Percentiles rank a stretch among this genome's conserved stretches.
Conservation (phyloP, 331 rosid species). For the Quercus lobata region DNA sequence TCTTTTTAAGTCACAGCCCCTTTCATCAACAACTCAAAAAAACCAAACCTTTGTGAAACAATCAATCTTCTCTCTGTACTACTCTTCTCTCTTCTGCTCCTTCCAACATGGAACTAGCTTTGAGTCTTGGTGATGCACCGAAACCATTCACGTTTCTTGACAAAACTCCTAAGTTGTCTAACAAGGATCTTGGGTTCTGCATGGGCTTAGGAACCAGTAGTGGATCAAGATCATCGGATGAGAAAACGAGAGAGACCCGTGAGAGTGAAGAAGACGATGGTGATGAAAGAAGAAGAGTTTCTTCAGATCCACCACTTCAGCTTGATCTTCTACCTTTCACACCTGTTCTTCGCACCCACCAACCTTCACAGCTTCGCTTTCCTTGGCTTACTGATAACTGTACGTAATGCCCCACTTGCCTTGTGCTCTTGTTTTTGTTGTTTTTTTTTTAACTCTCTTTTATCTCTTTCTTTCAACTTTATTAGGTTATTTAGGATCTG, state of each 20-base stretch:
- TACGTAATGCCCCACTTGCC: not conserved
- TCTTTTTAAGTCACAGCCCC: not conserved
- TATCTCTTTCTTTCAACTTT: not conserved
- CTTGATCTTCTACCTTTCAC: constrained; percentile 73
- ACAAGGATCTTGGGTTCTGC: constrained; percentile 44
- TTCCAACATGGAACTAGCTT: constrained; percentile 64
- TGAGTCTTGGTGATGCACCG: constrained; percentile 72
- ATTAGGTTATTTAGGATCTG: not conserved
- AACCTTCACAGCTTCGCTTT: constrained; percentile 42
- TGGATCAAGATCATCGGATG: constrained; percentile 7
- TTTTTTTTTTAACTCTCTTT: not conserved
- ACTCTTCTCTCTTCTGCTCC: not conserved
- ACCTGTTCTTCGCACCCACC: constrained; percentile 54
- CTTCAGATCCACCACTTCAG: constrained; percentile 76
- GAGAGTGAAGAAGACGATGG: constrained; percentile 18
- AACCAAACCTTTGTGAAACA: not conserved
- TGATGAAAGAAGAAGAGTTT: not conserved
- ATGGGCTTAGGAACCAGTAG: constrained; percentile 29
- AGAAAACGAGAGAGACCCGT: not conserved
- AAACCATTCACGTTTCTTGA: constrained; percentile 51
- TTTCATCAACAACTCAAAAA: not conserved
- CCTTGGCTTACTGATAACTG: constrained; percentile 77
- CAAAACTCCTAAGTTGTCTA: constrained; percentile 25
- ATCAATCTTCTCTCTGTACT: too few species aligned
- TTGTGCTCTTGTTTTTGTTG: too few species aligned